Conservation (phyloP, 2,329 filamentous ascomycete genomes). For the Salinomyces thailandicus region DNA sequence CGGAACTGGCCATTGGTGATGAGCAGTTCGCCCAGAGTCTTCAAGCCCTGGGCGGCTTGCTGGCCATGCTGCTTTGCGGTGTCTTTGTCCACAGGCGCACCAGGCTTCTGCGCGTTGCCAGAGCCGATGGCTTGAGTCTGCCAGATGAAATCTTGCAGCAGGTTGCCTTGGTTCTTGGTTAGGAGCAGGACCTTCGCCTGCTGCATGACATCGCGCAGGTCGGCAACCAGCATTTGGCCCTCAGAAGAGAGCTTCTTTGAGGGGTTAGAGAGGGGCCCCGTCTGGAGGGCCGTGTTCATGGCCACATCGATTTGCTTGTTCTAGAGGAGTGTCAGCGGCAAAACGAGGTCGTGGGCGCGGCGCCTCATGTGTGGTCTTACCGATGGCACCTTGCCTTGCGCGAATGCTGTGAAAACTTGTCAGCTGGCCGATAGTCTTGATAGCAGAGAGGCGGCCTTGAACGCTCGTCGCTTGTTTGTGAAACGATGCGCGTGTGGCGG, state of each 20-base stretch:
- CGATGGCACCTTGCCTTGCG: conserved; percentile 81
- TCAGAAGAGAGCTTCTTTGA: conserved; percentile 71
- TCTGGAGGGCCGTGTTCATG: conserved; percentile 74
- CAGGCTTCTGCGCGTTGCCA: conserved; percentile 51
- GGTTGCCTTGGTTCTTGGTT: conserved; percentile 88
- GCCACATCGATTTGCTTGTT: conserved; percentile 95
- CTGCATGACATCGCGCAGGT: conserved; percentile 68
- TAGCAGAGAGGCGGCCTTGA: neutral
- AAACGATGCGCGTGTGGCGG: neutral
- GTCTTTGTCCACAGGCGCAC: conserved; percentile 62
- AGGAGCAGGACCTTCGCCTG: conserved; percentile 77
- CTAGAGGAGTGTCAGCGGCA: conserved; percentile 32
- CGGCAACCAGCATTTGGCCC: conserved; percentile 65
- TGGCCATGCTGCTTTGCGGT: conserved; percentile 73
- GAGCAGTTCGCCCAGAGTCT: conserved; percentile 77
- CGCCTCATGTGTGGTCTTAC: conserved; percentile 41
- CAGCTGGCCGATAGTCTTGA: conserved; percentile 7
- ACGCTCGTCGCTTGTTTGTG: neutral
- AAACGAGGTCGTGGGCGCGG: neutral
- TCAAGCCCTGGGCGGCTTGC: conserved; percentile 71
- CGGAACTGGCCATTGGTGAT: conserved; percentile 95
- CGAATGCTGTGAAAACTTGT: conserved; percentile 52
- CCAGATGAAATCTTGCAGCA: conserved; percentile 96
- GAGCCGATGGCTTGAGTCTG: conserved; percentile 68
- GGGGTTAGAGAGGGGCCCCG: conserved; percentile 57